phyloP scores from a whole-genome alignment of 164 flowering plant genomes.

The Aristolochia contorta region DNA sequence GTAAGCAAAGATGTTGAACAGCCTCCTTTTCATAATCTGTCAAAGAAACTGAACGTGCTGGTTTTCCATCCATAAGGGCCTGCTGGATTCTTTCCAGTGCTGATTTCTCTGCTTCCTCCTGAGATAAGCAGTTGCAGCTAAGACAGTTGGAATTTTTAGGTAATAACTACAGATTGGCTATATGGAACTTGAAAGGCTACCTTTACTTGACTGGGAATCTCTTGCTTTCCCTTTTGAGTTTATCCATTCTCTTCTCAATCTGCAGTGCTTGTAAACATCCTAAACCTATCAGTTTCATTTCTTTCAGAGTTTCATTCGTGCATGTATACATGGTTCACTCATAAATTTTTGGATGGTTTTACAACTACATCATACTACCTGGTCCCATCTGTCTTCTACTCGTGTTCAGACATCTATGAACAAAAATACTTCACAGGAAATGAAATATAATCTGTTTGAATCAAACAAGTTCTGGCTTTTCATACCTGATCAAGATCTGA shows the following conservation, averaged over 20 bases:
- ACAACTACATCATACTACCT: too few relatives aligned
- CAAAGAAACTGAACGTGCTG: conserved; percentile 79
- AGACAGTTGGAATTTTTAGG: not conserved
- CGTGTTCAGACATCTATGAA: too few relatives aligned
- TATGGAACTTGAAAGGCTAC: conserved; percentile 22
- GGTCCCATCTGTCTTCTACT: too few relatives aligned
- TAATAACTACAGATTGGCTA: not conserved
- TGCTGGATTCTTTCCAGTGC: conserved; percentile 70
- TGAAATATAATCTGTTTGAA: not conserved
- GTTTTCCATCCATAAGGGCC: conserved; percentile 89
- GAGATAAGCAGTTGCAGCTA: conserved; percentile 5
- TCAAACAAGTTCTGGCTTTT: conserved; percentile 5
- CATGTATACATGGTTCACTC: too few relatives aligned
- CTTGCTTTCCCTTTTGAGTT: conserved; percentile 75
- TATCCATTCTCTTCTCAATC: conserved; percentile 96
- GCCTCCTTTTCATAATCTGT: conserved; percentile 77
- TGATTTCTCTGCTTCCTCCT: conserved; percentile 94
- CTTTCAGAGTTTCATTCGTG: not conserved
- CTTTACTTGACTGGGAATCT: conserved; percentile 78
- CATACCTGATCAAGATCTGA: conserved; percentile 95
- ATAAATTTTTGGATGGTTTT: too few relatives aligned
- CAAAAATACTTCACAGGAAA: not conserved
- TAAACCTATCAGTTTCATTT: conserved; percentile 28
- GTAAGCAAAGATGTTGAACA: conserved; percentile 80
- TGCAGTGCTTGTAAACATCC: conserved; percentile 43